These are phyloP conservation scores for Adansonia rubrostipa DNA, from an alignment of 441 rosid genomes.

Conservation along the genomic window DNA sequence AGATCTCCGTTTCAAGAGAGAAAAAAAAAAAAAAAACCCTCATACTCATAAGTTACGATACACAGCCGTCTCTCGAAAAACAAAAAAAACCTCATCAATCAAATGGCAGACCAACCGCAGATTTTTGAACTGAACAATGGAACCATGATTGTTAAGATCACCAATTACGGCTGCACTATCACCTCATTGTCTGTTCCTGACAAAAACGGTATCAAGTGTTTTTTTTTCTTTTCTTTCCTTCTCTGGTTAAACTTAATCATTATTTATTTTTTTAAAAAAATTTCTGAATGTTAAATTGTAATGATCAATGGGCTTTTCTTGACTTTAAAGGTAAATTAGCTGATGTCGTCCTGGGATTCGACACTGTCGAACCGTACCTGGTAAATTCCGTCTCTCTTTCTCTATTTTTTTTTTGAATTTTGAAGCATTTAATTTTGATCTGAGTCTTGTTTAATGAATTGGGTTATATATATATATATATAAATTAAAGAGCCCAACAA, in stretches of 20 bases:
- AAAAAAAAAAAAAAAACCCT: too few relatives aligned
- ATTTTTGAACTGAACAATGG: conserved; percentile 88
- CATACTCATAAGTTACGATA: too few relatives aligned
- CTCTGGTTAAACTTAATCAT: neutral
- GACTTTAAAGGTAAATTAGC: conserved; percentile 55
- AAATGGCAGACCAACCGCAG: conserved; percentile 75
- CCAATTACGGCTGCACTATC: conserved; percentile 83
- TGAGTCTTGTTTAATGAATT: conserved; percentile 3
- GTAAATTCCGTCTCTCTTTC: conserved; percentile 37
- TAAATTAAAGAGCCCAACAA: neutral
- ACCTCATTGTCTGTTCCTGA: conserved; percentile 75
- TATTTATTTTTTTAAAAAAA: neutral
- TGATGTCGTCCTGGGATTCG: conserved; percentile 89
- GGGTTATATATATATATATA: neutral
- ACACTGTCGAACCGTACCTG: conserved; percentile 77
- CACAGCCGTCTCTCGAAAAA: neutral
- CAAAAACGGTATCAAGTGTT: conserved; percentile 54
- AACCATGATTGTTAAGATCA: conserved; percentile 66
- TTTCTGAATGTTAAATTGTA: neutral
- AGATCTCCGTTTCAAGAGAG: neutral
- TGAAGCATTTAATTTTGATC: neutral
- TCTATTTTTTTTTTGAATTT: neutral
- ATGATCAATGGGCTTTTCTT: conserved; percentile 17
- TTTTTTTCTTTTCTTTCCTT: neutral
- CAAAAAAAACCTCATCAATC: neutral